Evolutionary conservation across 108 stramenopile species (phyloP).

Genomic region (Aureococcus anophagefferens): DNA sequence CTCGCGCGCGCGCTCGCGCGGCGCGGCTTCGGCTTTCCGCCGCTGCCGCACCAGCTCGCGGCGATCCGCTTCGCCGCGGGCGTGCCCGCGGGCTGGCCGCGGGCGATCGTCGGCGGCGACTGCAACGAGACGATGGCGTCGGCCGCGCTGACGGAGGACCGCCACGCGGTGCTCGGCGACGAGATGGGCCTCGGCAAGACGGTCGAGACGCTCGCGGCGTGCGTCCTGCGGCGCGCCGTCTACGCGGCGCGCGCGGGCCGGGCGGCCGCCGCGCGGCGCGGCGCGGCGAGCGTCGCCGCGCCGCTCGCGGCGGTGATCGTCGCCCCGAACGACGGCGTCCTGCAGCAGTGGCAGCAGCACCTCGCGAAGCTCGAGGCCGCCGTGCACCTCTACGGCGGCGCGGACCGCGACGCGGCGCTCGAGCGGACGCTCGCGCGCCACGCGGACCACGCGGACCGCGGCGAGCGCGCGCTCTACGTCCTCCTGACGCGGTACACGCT

Average conservation of each 20-base stretch:
- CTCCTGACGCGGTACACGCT: conserved; percentile 7
- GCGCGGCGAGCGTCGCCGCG: not conserved
- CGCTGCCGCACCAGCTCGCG: too few species aligned
- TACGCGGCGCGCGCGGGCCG: not conserved
- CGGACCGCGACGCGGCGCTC: not conserved
- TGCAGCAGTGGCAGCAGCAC: conserved; percentile 33
- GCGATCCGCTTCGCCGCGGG: too few species aligned
- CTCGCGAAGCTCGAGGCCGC: conserved; percentile 15
- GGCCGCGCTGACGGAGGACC: too few species aligned
- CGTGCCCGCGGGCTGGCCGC: too few species aligned
- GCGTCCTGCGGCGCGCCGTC: conserved; percentile 21
- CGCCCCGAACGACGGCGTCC: conserved; percentile 31
- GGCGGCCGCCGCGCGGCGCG: not conserved
- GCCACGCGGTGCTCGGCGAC: too few species aligned
- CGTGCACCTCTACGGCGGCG: not conserved
- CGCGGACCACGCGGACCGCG: not conserved
- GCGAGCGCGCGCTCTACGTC: conserved; percentile 5
- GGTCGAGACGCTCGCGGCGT: conserved; percentile 28
- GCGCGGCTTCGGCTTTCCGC: too few species aligned
- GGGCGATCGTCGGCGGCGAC: too few species aligned
- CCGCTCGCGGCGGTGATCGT: conserved; percentile 31
- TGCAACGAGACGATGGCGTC: too few species aligned
- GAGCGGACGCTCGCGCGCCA: too few species aligned
- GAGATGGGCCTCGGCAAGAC: conserved; percentile 20
- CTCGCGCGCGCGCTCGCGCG: too few species aligned